A percentile compares a stretch with the other conserved stretches of the same genome.
phyloP scores from a whole-genome alignment of 169 alveolate genomes.

The Blepharisma undulans region DNA sequence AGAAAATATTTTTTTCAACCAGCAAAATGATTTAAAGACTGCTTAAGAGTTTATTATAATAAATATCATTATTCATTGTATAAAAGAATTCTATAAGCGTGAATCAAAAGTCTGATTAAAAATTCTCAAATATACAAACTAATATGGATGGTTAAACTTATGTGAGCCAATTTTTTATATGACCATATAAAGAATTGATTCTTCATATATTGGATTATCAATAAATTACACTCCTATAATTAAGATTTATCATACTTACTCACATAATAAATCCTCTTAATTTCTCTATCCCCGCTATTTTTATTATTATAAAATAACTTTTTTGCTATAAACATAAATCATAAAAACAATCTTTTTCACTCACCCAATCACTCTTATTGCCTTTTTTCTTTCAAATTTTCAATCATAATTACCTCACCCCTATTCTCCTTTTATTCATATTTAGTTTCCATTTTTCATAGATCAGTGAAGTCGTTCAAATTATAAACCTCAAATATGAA shows the following conservation, averaged over 20 bases:
- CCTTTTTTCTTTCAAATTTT: background rate
- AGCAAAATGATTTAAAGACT: no score
- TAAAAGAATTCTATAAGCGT: background rate
- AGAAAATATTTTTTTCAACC: no score
- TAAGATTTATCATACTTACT: background rate
- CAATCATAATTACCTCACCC: background rate
- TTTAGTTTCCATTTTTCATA: background rate
- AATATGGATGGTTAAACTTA: background rate
- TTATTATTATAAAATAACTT: no score
- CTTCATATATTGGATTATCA: background rate
- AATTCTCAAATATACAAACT: background rate
- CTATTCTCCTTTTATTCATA: background rate
- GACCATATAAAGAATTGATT: background rate
- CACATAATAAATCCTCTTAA: no score
- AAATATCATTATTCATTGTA: no score
- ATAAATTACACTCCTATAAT: no score
- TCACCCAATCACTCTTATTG: background rate
- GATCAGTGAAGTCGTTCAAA: background rate
- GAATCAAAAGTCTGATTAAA: background rate
- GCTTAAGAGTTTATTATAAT: no score
- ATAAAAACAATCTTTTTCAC: background rate
- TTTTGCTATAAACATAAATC: background rate
- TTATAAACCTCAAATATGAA: background rate
- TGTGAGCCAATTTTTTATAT: background rate
- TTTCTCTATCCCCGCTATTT: background rate